Base-by-base conservation (phyloP, 306 rosid genomes). In the Casuarina glauca region DNA sequence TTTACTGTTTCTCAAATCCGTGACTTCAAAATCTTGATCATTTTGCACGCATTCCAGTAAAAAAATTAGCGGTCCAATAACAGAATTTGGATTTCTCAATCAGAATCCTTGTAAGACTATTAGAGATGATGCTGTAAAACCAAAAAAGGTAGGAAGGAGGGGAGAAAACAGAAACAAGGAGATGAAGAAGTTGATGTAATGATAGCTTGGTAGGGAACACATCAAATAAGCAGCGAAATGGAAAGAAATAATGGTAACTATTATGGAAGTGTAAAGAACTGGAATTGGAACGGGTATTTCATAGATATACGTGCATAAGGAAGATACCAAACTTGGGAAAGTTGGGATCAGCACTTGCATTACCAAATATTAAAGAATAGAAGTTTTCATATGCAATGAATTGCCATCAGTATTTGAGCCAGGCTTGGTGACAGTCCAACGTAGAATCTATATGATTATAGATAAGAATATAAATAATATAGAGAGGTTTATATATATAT, bases 401-500 rank as follows among this genome's bases (percentile, higher is more conserved):
- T 26, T 26, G 32, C 32, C 32, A 26, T 26, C 1, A 26, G 32
- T 0, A 26, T 26, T 26, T 26, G 32, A 26, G 32, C 32, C 32
- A 53, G 6, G 4, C 15, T 17, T 20, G n/a, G 67, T 35, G 42
- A 32, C 32, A 9, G 41, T 58, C 16, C 26, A 26, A 26, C 26
- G 13, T 58, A 11, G 26, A 58, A 48, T 8, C 51, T 48, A 44
- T 8, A 26, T 26, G 32, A 26, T 26, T 26, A 26, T 26, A 26
- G 32, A 26, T 26, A 26, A 26, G 32, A 26, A 26, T 26, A 26
- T 26, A 26, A 26, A 26, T 26, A 26, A 26, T 26, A 48, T 2
- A 48, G 3, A 20, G 71, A 52, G 15, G 52, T 36, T 0, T 41
- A 64, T 62, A 12, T 46, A 72, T 97, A 38, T 45, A 61, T 17